These are phyloP conservation scores for Umbellularia californica DNA, from an alignment of 164 flowering plant genomes.

Conservation along the genomic window DNA sequence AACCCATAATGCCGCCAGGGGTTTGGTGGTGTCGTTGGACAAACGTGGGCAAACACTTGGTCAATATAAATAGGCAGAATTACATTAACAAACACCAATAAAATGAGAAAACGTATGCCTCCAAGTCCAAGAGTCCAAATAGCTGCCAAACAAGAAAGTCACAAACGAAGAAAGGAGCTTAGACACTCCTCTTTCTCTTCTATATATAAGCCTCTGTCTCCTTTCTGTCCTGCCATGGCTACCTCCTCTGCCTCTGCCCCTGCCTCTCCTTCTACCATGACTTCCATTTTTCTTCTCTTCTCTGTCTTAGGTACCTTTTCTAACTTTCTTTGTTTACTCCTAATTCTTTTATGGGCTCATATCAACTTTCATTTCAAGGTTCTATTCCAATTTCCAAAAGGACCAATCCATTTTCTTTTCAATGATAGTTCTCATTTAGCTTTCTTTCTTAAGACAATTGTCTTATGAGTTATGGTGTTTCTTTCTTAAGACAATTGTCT, in stretches of 20 bases:
- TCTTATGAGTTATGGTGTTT: not conserved
- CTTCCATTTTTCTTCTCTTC: not conserved
- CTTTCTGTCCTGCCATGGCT: not conserved
- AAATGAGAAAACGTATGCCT: not conserved
- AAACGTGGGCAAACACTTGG: constrained; percentile 12
- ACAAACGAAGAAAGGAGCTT: not conserved
- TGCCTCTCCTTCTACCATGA: not conserved
- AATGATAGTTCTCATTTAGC: not conserved
- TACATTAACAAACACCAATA: not conserved
- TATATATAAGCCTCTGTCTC: not conserved
- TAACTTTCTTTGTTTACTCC: not conserved
- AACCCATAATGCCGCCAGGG: not conserved
- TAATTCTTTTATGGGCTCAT: not conserved
- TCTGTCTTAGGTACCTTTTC: not conserved
- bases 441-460: not conserved
- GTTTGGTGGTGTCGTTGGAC: constrained; percentile 7
- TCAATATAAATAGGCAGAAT: not conserved
- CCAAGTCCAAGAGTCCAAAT: not conserved
- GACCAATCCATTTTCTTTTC: not conserved
- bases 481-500: too few species aligned
- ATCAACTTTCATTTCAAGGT: not conserved
- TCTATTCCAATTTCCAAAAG: not conserved
- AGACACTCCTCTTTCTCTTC: not conserved
- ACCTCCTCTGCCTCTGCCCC: not conserved
- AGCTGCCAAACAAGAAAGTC: not conserved